phyloP scores from a whole-genome alignment of 1,284 basidiomycete species.

The Tremellales sp. region DNA sequence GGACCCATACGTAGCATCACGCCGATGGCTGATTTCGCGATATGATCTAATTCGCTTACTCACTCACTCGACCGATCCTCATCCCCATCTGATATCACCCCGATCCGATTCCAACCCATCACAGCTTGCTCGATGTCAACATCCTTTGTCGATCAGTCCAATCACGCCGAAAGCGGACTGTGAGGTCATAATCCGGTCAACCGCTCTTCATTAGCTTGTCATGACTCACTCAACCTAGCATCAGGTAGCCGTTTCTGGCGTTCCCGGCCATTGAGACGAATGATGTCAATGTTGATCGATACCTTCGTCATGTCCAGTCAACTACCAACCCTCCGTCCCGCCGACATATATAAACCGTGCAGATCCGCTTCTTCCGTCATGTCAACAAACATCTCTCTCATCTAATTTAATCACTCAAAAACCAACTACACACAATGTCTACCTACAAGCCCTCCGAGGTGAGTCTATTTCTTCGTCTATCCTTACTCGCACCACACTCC shows the following conservation, averaged over 20 bases:
- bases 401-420: slow-evolving; percentile 10
- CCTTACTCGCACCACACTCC: background rate
- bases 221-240: too few relatives aligned
- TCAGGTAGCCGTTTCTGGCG: too few relatives aligned
- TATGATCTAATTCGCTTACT: too few relatives aligned
- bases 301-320: too few relatives aligned
- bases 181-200: background rate
- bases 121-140: background rate
- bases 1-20: too few relatives aligned
- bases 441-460: slow-evolving; percentile 45
- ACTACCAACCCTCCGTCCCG: background rate
- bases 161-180: background rate
- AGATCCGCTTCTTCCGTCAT: slow-evolving; percentile 8
- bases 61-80: background rate
- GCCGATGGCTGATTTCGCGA: too few relatives aligned
- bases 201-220: background rate
- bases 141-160: background rate
- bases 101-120: background rate
- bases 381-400: slow-evolving; percentile 8
- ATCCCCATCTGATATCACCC: background rate
- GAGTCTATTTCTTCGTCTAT: slow-evolving; percentile 7
- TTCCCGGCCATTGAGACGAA: too few relatives aligned
- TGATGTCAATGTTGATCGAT: too few relatives aligned
- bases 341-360: slow-evolving; percentile 9
- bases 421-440: slow-evolving; percentile 33